Percentiles rank a stretch among this genome's conserved stretches.
Conservation (phyloP, 805 yeast species). For the Myxozyma kluyveri region DNA sequence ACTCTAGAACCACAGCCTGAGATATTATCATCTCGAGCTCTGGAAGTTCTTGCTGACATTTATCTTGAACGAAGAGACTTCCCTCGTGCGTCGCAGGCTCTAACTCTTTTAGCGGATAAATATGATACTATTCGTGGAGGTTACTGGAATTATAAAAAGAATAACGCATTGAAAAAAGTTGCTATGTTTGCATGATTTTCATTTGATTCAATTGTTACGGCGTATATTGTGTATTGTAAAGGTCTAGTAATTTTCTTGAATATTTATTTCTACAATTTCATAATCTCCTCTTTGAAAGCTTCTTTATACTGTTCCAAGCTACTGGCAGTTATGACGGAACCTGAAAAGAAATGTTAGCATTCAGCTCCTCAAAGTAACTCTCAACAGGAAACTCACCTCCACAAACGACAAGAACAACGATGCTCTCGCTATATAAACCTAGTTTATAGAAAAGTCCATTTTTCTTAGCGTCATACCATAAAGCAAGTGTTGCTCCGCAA, state of each 20-base stretch:
- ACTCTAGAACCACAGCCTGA: conserved; percentile 25
- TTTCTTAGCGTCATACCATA: conserved; percentile 33
- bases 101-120: conserved; percentile 49
- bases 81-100: conserved; percentile 45
- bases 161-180: background rate
- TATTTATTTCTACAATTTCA: background rate
- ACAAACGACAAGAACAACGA: conserved; percentile 20
- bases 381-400: conserved; percentile 12
- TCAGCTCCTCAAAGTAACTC: background rate
- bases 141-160: conserved; percentile 50
- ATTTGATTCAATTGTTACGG: background rate
- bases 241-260: no score
- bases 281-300: background rate
- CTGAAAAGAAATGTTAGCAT: background rate
- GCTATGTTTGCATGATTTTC: background rate
- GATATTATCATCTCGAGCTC: conserved; percentile 54
- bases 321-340: background rate
- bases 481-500: conserved; percentile 65
- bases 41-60: conserved; percentile 59
- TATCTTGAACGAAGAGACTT: conserved; percentile 37
- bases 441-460: background rate
- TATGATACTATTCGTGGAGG: conserved; percentile 62
- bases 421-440: background rate
- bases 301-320: background rate
- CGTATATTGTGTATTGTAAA: background rate